Evolutionary conservation across 305 asterid species (phyloP), one percentile per base, ranked within the genome.

Genomic region (Fraxinus albicans): DNA sequence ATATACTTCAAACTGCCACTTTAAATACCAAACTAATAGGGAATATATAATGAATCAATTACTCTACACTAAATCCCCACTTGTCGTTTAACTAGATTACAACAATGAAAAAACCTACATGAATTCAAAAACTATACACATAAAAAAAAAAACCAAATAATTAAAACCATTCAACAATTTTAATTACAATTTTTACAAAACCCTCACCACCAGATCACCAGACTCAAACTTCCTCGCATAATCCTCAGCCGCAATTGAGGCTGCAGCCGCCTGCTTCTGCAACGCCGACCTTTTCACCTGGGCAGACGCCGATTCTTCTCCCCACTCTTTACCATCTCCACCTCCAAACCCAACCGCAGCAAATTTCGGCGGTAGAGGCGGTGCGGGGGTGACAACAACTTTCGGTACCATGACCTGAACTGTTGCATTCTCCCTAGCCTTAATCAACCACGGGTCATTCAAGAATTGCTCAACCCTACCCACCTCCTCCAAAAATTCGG

Each of bases 181-280:
- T 42, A 38, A 53, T 53, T 50, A 13, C 65, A 40, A 58, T 9
- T 38, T n/a, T 12, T 33, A 1, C 1, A 76, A 77, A 77, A 76
- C 33, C 42, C 90, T 84, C 90, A 95, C 98, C 94, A 75, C 90
- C 83, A 90, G 75, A 85, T 91, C 94, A 80, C 98, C 99, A 85
- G 98, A 93, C 91, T 95, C 98, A 69, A 94, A 92, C 86, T 90
- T 89, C 86, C 95, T 86, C 12, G 90, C 98, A 67, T 84, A 89
- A 89, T 93, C 95, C 95, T 97, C 99, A 47, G 96, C 97, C 85
- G 84, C 96, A 85, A 89, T 27, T 12, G 98, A 96, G 3, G 97
- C 93, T 15, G 94, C 97, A n/a, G 95, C 97, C 15, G 96, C 97
- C 84, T 91, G 92, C 88, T 94, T 97, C 97, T 93, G 97, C 94